phyloP scores from a whole-genome alignment of 2,329 filamentous ascomycete species.

The Ceratocystis harringtonii region DNA sequence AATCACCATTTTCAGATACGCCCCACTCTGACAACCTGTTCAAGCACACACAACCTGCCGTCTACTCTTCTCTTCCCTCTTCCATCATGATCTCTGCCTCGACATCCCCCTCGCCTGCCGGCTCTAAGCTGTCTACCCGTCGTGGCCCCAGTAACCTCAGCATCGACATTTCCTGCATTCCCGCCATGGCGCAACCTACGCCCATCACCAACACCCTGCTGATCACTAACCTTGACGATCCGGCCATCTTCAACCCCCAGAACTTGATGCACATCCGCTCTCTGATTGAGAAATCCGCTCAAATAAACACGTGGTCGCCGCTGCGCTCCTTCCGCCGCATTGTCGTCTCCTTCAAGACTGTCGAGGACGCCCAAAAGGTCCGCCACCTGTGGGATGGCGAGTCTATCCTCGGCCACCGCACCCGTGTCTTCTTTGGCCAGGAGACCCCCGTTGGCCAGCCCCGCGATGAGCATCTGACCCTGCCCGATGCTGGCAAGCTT shows the following conservation, averaged over 20 bases:
- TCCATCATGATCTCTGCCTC: conserved; percentile 1
- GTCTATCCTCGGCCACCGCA: conserved; percentile 51
- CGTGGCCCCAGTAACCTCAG: conserved; percentile 32
- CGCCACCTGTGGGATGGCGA: conserved; percentile 62
- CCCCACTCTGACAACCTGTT: neutral
- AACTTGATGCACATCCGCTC: conserved; percentile 61
- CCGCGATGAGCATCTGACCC: conserved; percentile 44
- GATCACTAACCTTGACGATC: conserved; percentile 63
- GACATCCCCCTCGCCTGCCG: neutral
- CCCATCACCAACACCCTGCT: conserved; percentile 71
- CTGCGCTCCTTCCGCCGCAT: conserved; percentile 74
- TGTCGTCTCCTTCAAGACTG: conserved; percentile 60
- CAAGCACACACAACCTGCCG: neutral
- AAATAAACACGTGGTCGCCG: conserved; percentile 63
- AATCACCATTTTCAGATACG: neutral
- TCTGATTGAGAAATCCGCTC: conserved; percentile 53
- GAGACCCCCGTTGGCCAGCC: conserved; percentile 38
- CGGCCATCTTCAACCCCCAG: conserved; percentile 57
- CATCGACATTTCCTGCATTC: conserved; percentile 59
- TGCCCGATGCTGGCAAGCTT: conserved; percentile 54
- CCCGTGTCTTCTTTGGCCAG: conserved; percentile 55
- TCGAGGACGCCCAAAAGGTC: conserved; percentile 54
- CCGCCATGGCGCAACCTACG: conserved; percentile 54
- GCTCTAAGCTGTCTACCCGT: conserved; percentile 9
- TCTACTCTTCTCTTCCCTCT: neutral